Conservation (phyloP, 83 land plant genomes). For the Picea engelmannii region DNA sequence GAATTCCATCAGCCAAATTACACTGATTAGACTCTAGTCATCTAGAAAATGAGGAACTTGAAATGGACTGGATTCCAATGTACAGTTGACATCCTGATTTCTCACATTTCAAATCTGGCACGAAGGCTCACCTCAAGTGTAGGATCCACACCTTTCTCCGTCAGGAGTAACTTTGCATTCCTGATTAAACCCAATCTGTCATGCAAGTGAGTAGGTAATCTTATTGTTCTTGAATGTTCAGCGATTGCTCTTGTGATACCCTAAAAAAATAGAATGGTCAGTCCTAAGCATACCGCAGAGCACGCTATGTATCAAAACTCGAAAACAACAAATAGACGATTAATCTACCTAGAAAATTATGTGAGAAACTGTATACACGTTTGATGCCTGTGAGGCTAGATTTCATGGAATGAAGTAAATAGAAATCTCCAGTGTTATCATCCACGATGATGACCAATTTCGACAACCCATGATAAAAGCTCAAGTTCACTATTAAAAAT, state of each 20-base stretch:
- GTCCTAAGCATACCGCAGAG: not conserved
- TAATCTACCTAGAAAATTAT: not conserved
- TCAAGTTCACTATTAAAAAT: not conserved
- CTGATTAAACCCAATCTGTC: slow-evolving; percentile 57
- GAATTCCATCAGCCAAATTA: not conserved
- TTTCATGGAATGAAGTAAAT: not conserved
- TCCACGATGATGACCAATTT: not conserved
- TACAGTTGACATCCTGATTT: not conserved
- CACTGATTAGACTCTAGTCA: not conserved
- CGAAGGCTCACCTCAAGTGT: slow-evolving; percentile 44
- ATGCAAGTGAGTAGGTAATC: slow-evolving; percentile 63
- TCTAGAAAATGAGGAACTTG: no score
- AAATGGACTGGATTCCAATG: not conserved
- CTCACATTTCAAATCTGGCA: not conserved
- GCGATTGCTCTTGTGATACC: slow-evolving; percentile 66
- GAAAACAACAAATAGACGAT: not conserved
- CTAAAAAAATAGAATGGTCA: slow-evolving; percentile 28
- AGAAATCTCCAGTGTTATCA: not conserved
- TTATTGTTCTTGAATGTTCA: slow-evolving; percentile 52
- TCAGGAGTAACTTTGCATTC: slow-evolving; percentile 50
- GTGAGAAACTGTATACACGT: not conserved
- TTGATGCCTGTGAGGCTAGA: not conserved
- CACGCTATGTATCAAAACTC: not conserved
- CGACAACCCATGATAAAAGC: no score
- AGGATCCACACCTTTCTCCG: slow-evolving; percentile 61